These are phyloP conservation scores for Drechslerella dactyloides DNA, from an alignment of 2,329 filamentous ascomycete species.

Conservation along the genomic window DNA sequence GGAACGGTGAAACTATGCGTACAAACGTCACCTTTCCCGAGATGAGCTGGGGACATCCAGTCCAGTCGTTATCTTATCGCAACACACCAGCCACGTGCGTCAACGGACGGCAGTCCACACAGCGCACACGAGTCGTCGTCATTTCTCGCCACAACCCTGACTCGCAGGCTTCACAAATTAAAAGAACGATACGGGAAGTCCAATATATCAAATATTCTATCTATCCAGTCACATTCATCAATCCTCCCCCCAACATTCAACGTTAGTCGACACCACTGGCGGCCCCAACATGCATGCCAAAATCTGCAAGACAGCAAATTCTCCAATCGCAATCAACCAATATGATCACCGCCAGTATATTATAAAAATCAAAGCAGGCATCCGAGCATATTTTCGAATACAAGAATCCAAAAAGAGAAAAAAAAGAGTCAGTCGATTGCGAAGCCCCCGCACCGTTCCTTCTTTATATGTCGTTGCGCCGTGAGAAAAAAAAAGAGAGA, in stretches of 20 bases:
- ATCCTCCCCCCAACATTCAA: too few species aligned
- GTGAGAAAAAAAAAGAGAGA: slow-evolving; percentile 17
- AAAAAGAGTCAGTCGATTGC: neutral
- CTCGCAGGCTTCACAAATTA: too few species aligned
- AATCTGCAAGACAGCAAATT: neutral
- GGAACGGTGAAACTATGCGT: slow-evolving; percentile 3
- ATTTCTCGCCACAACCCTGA: too few species aligned
- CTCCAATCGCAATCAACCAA: neutral
- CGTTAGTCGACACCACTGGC: too few species aligned
- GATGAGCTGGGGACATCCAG: neutral
- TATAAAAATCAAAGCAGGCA: neutral
- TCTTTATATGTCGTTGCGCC: slow-evolving; percentile 19
- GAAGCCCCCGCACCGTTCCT: slow-evolving; percentile 10
- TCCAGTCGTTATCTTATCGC: slow-evolving; percentile 10
- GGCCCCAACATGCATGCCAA: too few species aligned
- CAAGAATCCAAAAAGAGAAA: neutral
- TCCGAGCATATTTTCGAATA: neutral
- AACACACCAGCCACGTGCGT: neutral
- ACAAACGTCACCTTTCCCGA: slow-evolving; percentile 32
- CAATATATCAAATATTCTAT: too few species aligned
- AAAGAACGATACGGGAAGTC: too few species aligned
- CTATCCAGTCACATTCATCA: too few species aligned
- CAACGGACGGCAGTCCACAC: too few species aligned
- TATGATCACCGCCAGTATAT: neutral
- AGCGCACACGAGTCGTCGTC: too few species aligned